Evolutionary conservation across 2,329 filamentous ascomycete genomes (phyloP).

Genomic region (Aspergillus vadensis): DNA sequence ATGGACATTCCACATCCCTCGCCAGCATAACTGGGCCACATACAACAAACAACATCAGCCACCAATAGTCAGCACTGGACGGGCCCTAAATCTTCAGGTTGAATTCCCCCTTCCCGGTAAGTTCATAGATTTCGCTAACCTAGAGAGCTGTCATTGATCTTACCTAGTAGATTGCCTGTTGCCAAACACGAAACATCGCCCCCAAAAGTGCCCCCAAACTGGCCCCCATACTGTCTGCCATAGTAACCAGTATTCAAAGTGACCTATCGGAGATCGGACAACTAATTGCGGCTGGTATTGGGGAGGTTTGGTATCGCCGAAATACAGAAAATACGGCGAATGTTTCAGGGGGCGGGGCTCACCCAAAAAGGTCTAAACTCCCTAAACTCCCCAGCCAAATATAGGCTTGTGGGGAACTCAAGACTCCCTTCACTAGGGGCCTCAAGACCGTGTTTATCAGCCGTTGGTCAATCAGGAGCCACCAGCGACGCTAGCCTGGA

Average conservation of each 20-base stretch:
- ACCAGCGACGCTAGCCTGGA: conserved; percentile 16
- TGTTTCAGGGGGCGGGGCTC: conserved; percentile 25
- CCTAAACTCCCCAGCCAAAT: conserved; percentile 19
- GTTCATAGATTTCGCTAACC: neutral
- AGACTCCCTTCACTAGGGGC: conserved; percentile 4
- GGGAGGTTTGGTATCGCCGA: neutral
- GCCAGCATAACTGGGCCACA: conserved; percentile 19
- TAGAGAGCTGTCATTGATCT: neutral
- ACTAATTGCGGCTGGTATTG: neutral
- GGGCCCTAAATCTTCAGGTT: neutral
- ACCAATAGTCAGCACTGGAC: neutral
- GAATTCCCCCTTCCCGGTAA: neutral
- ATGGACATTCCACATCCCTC: conserved; percentile 24
- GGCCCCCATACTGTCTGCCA: neutral
- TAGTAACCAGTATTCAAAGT: neutral
- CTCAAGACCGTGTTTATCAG: conserved; percentile 19
- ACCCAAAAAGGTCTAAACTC: conserved; percentile 8
- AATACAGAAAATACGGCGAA: conserved; percentile 4
- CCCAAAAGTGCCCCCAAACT: neutral
- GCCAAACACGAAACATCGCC: neutral
- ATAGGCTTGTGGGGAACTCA: conserved; percentile 22
- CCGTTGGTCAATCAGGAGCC: conserved; percentile 21
- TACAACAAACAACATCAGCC: neutral
- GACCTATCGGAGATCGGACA: neutral
- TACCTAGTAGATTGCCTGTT: neutral